phyloP scores from a whole-genome alignment of 2,329 filamentous ascomycete species.

The Venturiaceae sp. region DNA sequence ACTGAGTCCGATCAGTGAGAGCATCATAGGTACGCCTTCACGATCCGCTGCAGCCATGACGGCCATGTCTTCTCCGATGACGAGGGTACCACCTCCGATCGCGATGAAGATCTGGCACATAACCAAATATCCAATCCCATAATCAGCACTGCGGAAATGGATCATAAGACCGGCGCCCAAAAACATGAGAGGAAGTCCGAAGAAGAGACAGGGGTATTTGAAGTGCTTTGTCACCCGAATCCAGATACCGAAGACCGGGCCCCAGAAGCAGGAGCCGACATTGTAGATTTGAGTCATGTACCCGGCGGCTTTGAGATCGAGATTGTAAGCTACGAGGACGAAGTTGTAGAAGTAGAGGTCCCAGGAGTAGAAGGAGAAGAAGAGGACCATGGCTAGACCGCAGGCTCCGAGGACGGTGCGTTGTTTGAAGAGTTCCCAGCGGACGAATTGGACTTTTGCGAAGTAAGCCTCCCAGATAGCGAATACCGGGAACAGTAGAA shows the following conservation, averaged over 20 bases:
- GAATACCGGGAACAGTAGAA: constrained; percentile 26
- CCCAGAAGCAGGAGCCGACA: constrained; percentile 19
- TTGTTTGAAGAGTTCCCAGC: constrained; percentile 36
- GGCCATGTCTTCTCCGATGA: constrained; percentile 13
- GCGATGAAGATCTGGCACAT: constrained; percentile 21
- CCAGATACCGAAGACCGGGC: constrained; percentile 13
- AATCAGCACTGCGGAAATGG: constrained; percentile 18
- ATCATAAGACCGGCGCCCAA: constrained; percentile 23
- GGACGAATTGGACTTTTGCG: constrained; percentile 30
- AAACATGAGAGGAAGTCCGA: constrained; percentile 19
- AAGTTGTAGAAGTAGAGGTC: constrained; percentile 30
- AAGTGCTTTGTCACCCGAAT: constrained; percentile 16
- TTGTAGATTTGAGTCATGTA: constrained; percentile 22
- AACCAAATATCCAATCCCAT: constrained; percentile 21
- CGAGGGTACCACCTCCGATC: constrained; percentile 3
- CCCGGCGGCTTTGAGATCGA: constrained; percentile 12
- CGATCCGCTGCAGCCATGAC: constrained; percentile 22
- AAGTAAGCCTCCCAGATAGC: constrained; percentile 28
- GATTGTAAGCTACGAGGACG: constrained; percentile 27
- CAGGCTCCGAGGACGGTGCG: constrained; percentile 44
- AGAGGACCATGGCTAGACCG: constrained; percentile 31
- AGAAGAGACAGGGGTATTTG: constrained; percentile 18
- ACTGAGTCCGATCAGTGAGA: constrained; percentile 19
- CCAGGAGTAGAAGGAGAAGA: constrained; percentile 23
- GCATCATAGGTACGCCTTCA: constrained; percentile 20